These are phyloP conservation scores for Meyerozyma guilliermondii DNA, from an alignment of 1,139 yeast genomes.

Conservation along the genomic window DNA sequence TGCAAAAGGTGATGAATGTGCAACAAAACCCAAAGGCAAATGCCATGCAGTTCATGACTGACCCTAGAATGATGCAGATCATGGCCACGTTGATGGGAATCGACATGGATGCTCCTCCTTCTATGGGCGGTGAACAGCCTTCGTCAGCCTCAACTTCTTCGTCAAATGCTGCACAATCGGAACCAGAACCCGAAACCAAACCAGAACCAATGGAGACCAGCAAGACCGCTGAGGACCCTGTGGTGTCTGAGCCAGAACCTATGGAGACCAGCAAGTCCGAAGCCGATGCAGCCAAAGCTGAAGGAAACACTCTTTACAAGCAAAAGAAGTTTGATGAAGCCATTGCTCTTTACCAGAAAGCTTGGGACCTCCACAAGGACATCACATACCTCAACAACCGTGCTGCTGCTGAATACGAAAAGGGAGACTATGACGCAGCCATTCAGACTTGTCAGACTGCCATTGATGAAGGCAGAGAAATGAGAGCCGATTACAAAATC, in stretches of 20 bases:
- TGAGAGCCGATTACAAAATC: slow-evolving; percentile 86
- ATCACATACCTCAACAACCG: slow-evolving; percentile 93
- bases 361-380: slow-evolving; percentile 79
- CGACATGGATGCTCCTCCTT: slow-evolving; percentile 51
- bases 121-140: no score
- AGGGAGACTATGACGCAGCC: slow-evolving; percentile 85
- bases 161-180: no score
- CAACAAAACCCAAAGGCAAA: slow-evolving; percentile 73
- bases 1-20: slow-evolving; percentile 62
- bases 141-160: slow-evolving; percentile 5
- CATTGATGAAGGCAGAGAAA: slow-evolving; percentile 81
- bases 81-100: slow-evolving; percentile 86
- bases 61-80: slow-evolving; percentile 84
- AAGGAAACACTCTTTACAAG: slow-evolving; percentile 86
- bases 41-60: slow-evolving; percentile 60
- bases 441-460: slow-evolving; percentile 78
- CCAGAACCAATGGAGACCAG: slow-evolving; percentile 2
- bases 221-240: slow-evolving; percentile 5
- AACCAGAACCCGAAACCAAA: slow-evolving; percentile 7
- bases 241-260: slow-evolving; percentile 14
- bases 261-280: slow-evolving; percentile 33
- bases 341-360: slow-evolving; percentile 75
- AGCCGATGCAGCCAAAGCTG: slow-evolving; percentile 79
- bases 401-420: slow-evolving; percentile 96
- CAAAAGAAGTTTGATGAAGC: slow-evolving; percentile 90